Evolutionary conservation across 116 monocot genomes (phyloP).

Genomic region (Iris pallida): DNA sequence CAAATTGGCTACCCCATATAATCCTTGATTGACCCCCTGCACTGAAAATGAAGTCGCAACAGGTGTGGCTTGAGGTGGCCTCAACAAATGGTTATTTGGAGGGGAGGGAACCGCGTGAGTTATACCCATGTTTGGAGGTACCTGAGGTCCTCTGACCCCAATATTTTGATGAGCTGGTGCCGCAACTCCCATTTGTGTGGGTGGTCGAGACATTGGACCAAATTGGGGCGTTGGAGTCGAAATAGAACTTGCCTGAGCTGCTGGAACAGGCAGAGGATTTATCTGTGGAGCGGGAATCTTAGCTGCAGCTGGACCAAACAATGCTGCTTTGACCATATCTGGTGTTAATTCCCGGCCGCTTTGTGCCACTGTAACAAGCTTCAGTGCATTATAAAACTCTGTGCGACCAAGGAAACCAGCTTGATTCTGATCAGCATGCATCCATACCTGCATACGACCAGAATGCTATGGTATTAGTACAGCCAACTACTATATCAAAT

Average conservation of each 20-base stretch:
- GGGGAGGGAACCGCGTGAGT: constrained; percentile 41
- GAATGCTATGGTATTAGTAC: constrained; percentile 17
- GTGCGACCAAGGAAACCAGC: constrained; percentile 51
- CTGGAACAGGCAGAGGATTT: constrained; percentile 18
- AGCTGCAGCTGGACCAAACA: constrained; percentile 52
- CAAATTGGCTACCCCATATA: constrained; percentile 22
- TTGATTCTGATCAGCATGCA: constrained; percentile 52
- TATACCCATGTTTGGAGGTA: constrained; percentile 26
- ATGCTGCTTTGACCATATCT: constrained; percentile 55
- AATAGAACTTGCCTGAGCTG: constrained; percentile 15
- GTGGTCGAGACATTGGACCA: constrained; percentile 7
- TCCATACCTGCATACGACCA: constrained; percentile 54
- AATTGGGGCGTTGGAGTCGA: constrained; percentile 25
- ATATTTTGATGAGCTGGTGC: constrained; percentile 36
- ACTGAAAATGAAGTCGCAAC: constrained; percentile 22
- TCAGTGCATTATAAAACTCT: constrained; percentile 67
- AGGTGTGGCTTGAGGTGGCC: constrained; percentile 36
- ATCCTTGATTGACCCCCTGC: constrained; percentile 36
- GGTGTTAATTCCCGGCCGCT: constrained; percentile 49
- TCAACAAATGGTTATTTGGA: constrained; percentile 23
- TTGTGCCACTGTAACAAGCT: constrained; percentile 66
- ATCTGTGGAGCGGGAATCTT: constrained; percentile 69
- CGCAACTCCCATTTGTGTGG: too few relatives aligned
- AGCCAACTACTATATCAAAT: constrained; percentile 25
- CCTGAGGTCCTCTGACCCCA: constrained; percentile 30